A percentile compares a stretch with the other conserved stretches of the same genome.
Evolutionary conservation across 2,329 filamentous ascomycete genomes (phyloP).

Genomic region (Herpotrichia juniperi): DNA sequence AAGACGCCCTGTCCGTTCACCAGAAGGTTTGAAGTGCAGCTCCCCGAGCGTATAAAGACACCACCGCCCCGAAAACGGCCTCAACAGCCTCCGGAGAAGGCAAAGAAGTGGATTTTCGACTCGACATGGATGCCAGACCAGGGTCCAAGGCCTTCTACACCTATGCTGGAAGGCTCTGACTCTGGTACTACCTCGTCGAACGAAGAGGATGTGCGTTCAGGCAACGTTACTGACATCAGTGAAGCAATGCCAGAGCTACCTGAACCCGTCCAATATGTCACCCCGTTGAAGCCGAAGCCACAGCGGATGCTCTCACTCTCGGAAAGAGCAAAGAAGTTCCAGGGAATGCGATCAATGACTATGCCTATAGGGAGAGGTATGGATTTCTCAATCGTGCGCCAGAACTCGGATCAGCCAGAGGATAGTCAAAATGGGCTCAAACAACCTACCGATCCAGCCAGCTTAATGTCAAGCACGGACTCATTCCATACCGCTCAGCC

Average conservation of each 20-base stretch:
- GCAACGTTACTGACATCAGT: constrained; percentile 37
- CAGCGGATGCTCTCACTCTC: constrained; percentile 31
- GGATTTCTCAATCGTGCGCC: background rate
- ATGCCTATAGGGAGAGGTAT: constrained; percentile 20
- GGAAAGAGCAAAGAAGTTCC: constrained; percentile 39
- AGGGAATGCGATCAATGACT: constrained; percentile 35
- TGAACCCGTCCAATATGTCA: constrained; percentile 21
- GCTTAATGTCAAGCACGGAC: constrained; percentile 42
- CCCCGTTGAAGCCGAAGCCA: constrained; percentile 18
- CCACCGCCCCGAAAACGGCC: constrained; percentile 7
- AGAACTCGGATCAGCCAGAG: background rate
- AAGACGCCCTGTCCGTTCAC: constrained; percentile 87
- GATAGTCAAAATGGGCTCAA: constrained; percentile 19
- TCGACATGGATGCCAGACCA: constrained; percentile 38
- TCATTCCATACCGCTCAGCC: constrained; percentile 41
- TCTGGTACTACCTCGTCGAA: constrained; percentile 36
- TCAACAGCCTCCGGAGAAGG: constrained; percentile 51
- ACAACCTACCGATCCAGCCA: constrained; percentile 35
- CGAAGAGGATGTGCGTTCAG: constrained; percentile 43
- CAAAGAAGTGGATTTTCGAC: constrained; percentile 57
- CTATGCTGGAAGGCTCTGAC: constrained; percentile 36
- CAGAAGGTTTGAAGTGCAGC: constrained; percentile 70
- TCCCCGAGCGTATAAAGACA: constrained; percentile 65
- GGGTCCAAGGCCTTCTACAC: constrained; percentile 35
- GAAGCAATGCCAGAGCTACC: constrained; percentile 32